These are phyloP conservation scores for Apiospora phragmitis DNA, from an alignment of 2,329 filamentous ascomycete species.

Conservation along the genomic window DNA sequence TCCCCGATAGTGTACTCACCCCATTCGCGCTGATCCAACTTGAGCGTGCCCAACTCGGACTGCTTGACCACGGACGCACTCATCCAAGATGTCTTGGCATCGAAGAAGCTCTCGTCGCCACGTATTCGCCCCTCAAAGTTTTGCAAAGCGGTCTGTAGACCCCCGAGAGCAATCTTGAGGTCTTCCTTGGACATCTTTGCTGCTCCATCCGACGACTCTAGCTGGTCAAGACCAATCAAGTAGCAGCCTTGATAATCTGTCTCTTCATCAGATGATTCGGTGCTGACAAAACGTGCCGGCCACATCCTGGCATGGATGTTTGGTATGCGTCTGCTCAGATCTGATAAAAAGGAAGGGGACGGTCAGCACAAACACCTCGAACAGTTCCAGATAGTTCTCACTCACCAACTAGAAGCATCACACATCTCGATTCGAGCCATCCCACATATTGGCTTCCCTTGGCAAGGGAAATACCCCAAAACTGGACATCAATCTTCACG, in stretches of 20 bases:
- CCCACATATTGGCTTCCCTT: conserved; percentile 58
- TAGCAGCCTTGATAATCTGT: conserved; percentile 61
- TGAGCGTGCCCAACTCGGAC: conserved; percentile 41
- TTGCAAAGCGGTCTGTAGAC: conserved; percentile 44
- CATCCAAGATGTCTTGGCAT: conserved; percentile 50
- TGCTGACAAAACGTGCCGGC: conserved; percentile 58
- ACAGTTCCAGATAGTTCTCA: conserved; percentile 12
- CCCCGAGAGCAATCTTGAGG: conserved; percentile 40
- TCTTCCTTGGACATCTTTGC: conserved; percentile 39
- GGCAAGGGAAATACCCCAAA: conserved; percentile 60
- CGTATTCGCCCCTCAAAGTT: conserved; percentile 51
- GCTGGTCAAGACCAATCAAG: conserved; percentile 56
- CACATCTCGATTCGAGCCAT: conserved; percentile 64
- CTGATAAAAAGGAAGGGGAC: conserved; percentile 31
- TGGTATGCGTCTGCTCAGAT: conserved; percentile 55
- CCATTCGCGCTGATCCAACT: conserved; percentile 50
- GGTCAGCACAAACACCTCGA: background rate
- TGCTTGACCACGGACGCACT: conserved; percentile 39
- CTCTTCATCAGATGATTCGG: conserved; percentile 24
- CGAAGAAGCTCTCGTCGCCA: conserved; percentile 48
- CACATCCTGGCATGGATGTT: conserved; percentile 58
- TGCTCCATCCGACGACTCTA: conserved; percentile 21
- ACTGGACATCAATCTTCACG: conserved; percentile 62
- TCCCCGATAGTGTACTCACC: conserved; percentile 43
- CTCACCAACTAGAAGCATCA: conserved; percentile 58